Base-by-base conservation (phyloP, 768 basidiomycete species). In the Leccinum longicurvipes region DNA sequence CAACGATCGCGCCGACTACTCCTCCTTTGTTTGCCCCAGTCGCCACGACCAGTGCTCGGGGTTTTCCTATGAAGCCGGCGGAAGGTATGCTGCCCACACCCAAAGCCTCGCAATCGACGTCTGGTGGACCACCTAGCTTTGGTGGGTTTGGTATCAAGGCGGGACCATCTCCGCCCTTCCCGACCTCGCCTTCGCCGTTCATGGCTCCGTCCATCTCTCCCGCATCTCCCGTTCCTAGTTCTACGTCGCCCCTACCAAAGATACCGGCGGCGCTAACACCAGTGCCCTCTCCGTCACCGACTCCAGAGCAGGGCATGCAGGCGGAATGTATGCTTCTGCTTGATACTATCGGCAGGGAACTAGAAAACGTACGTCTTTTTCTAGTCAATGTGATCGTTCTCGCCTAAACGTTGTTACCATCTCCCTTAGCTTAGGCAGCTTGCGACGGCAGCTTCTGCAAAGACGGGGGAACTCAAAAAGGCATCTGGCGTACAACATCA, bases 221-320 rank as follows among this genome's bases (percentile, higher is more conserved):
- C 6, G 24, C 8, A 10, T 23, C 52, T 24, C 50, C 55, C 11
- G 34, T 49, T 17, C 42, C 59, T 25, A 48, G 62, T 24, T 28
- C 51, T 6, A 47, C 56, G 5, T 56, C 50, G 5, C 52, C 58
- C 1, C 12, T 24, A 4, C 34, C 59, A 11, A 58, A 21, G n/a
- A 15, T 47, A 4, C 48, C 50, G 11, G 19, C 52, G 8, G 24
- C 23, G 24, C 12, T 31, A 31, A 6, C 31, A 12, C 31, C 31
- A 12, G 31, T 31, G 12, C 55, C 61, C 1, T 45, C 51, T 11
- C 53, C 56, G 17, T 21, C 60, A 23, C 60, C 67, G 56, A 71
- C 54, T 56, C 76, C 55, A 57, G 79, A 84, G 56, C 79, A 82
- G 52, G 84, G 86, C 10, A 82, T 93, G 80, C 87, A 89, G 62